Percentiles rank a stretch among this genome's conserved stretches.
Conservation (phyloP, 2,329 filamentous ascomycete species). For the Cryphonectria japonica region DNA sequence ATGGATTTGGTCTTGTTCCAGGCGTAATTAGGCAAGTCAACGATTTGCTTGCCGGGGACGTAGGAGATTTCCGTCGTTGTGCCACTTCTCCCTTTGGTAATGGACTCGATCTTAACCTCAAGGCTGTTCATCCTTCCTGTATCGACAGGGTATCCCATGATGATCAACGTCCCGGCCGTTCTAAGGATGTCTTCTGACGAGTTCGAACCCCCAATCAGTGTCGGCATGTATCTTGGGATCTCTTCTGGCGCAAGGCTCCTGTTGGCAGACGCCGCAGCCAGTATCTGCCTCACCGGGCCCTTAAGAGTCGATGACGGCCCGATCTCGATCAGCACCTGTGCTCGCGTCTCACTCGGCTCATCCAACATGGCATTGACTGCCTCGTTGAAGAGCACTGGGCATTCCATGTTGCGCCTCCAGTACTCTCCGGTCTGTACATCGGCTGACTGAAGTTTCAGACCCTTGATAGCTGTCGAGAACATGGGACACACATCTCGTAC, state of each 20-base stretch:
- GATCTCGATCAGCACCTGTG: constrained; percentile 34
- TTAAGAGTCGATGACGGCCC: constrained; percentile 37
- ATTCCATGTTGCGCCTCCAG: constrained; percentile 17
- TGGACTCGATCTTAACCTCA: neutral
- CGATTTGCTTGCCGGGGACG: neutral
- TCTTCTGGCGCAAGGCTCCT: neutral
- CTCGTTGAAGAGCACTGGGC: constrained; percentile 6
- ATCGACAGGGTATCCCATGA: neutral
- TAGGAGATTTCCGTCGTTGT: neutral
- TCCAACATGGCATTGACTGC: constrained; percentile 1
- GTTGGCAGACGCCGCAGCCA: neutral
- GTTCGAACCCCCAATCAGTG: neutral
- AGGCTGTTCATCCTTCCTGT: neutral
- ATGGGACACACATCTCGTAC: neutral
- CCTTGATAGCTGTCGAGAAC: neutral
- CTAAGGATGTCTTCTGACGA: neutral
- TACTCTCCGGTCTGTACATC: constrained; percentile 19
- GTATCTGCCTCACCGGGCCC: constrained; percentile 36
- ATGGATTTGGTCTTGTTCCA: constrained; percentile 8
- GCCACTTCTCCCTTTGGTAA: neutral
- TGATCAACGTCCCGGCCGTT: neutral
- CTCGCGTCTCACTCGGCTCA: neutral
- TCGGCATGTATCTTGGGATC: neutral
- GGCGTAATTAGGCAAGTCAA: constrained; percentile 6
- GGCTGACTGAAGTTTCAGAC: neutral